A percentile compares a stretch with the other conserved stretches of the same genome.
These are phyloP conservation scores for Naganishia vaughanmartiniae DNA, from an alignment of 768 basidiomycete species.

Conservation along the genomic window DNA sequence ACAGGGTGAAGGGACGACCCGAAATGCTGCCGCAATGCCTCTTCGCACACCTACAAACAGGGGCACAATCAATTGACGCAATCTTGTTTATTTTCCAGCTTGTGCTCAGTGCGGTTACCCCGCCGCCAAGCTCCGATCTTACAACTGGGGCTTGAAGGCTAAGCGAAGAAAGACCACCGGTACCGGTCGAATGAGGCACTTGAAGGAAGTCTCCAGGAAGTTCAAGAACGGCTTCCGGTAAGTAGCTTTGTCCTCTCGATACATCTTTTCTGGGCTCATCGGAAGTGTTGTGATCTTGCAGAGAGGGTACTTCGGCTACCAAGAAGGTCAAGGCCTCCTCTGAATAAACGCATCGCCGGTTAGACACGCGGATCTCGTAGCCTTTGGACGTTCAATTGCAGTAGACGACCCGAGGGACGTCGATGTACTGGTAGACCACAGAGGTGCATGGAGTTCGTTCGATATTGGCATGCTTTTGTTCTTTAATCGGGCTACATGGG, in stretches of 20 bases:
- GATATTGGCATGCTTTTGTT: conserved; percentile 23
- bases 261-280: not conserved
- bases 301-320: conserved; percentile 87
- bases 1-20: not conserved
- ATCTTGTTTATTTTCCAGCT: conserved; percentile 56
- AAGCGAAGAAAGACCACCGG: conserved; percentile 99
- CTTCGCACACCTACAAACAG: not conserved
- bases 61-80: not conserved
- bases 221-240: conserved; percentile 99
- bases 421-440: conserved; percentile 12
- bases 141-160: conserved; percentile 97
- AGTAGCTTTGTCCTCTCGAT: conserved; percentile 35
- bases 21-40: not conserved
- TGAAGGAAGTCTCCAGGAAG: conserved; percentile 85
- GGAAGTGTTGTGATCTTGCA: conserved; percentile 45
- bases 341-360: conserved; percentile 34
- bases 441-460: conserved; percentile 1
- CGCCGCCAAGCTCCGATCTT: conserved; percentile 88
- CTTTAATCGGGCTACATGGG: not conserved
- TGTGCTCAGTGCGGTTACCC: conserved; percentile 98
- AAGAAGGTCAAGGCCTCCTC: conserved; percentile 66
- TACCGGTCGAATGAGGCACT: conserved; percentile 89
- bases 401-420: not conserved
- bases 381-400: not conserved
- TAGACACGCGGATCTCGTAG: conserved; percentile 5